A percentile compares a stretch with the other conserved stretches of the same genome.
These are phyloP conservation scores for Ceratocystis alfenasii DNA, from an alignment of 2,329 filamentous ascomycete genomes.

Conservation along the genomic window DNA sequence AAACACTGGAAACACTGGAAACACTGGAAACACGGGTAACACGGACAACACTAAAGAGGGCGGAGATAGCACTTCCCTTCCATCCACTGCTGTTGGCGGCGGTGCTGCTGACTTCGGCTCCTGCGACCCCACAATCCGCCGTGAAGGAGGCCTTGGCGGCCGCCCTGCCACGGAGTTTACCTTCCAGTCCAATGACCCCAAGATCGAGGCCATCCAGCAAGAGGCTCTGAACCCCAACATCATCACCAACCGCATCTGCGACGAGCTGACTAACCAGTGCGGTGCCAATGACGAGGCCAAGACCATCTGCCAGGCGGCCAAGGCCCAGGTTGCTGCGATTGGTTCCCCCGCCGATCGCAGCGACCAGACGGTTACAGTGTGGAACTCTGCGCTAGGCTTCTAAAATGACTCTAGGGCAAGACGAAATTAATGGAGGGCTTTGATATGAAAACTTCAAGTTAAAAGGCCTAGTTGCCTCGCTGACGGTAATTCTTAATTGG, in stretches of 20 bases:
- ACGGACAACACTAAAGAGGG: too few relatives aligned
- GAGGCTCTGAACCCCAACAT: conserved; percentile 61
- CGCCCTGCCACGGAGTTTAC: conserved; percentile 49
- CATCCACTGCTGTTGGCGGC: neutral
- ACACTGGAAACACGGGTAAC: conserved; percentile 24
- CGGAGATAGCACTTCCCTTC: too few relatives aligned
- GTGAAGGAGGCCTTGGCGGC: conserved; percentile 45
- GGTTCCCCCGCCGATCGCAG: conserved; percentile 21
- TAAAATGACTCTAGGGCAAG: neutral
- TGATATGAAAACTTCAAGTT: neutral
- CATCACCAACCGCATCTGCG: conserved; percentile 61
- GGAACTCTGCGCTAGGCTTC: conserved; percentile 22
- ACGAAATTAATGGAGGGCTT: neutral
- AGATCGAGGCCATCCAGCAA: conserved; percentile 47
- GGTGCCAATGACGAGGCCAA: conserved; percentile 48
- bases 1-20: neutral
- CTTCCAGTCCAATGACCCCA: conserved; percentile 53
- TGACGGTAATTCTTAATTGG: neutral
- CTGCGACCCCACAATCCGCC: conserved; percentile 47
- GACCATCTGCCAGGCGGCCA: conserved; percentile 40
- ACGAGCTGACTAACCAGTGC: conserved; percentile 57
- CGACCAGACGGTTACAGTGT: conserved; percentile 21
- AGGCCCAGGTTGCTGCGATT: conserved; percentile 30
- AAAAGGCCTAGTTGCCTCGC: neutral
- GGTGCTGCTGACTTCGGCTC: conserved; percentile 40